phyloP scores from a whole-genome alignment of 495 filamentous ascomycete species.

The Terfezia claveryi region DNA sequence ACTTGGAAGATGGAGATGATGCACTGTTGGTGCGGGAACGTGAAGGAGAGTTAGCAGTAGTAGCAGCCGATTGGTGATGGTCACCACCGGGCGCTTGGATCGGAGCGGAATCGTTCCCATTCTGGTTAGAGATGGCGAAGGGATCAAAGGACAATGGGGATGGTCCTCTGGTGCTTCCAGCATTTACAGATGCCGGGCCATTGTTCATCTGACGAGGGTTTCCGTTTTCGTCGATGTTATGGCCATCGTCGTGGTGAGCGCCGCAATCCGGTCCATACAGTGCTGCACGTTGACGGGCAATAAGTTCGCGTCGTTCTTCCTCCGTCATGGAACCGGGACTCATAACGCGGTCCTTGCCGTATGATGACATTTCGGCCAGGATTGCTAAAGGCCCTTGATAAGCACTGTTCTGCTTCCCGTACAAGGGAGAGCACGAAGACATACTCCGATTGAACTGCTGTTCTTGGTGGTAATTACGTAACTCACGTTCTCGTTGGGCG shows the following conservation, averaged over 20 bases:
- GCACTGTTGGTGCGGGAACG: slow-evolving; percentile 72
- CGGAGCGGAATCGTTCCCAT: slow-evolving; percentile 18
- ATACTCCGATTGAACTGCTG: slow-evolving; percentile 98
- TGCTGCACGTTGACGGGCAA: slow-evolving; percentile 81
- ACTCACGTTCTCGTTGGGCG: slow-evolving; percentile 92
- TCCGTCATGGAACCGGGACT: slow-evolving; percentile 84
- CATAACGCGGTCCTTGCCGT: slow-evolving; percentile 57
- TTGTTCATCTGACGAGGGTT: slow-evolving; percentile 36
- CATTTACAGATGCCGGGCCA: slow-evolving; percentile 32
- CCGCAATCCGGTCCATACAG: slow-evolving; percentile 46
- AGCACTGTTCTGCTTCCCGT: slow-evolving; percentile 15
- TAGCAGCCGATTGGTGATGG: slow-evolving; percentile 22
- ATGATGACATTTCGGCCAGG: slow-evolving; percentile 59
- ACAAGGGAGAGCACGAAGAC: slow-evolving; percentile 19
- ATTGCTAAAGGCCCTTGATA: slow-evolving; percentile 39
- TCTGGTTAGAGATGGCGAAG: slow-evolving; percentile 27
- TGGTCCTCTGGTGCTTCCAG: slow-evolving; percentile 28
- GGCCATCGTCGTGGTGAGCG: slow-evolving; percentile 35
- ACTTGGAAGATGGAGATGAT: slow-evolving; percentile 56
- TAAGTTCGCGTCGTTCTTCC: slow-evolving; percentile 86
- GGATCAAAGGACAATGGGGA: slow-evolving; percentile 45
- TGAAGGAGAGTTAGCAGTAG: slow-evolving; percentile 34
- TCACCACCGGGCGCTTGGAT: slow-evolving; percentile 15
- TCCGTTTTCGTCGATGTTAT: slow-evolving; percentile 38
- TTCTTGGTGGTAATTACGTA: slow-evolving; percentile 99